Percentiles rank a stretch among this genome's conserved stretches.
These are phyloP conservation scores for Cyberlindnera meyerae DNA, from an alignment of 805 yeast species.

Conservation along the genomic window DNA sequence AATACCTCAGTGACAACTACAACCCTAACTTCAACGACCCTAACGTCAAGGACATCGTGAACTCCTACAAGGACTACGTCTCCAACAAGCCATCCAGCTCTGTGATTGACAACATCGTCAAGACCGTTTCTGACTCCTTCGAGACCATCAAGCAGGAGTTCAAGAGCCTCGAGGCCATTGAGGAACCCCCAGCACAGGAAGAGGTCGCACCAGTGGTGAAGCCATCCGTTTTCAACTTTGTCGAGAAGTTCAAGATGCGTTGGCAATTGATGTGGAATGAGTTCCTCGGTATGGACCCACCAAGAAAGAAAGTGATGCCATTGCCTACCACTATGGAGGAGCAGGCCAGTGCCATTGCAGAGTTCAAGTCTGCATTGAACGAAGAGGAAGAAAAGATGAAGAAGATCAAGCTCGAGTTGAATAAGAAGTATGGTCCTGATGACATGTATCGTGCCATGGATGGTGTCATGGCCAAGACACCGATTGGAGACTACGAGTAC, in stretches of 20 bases:
- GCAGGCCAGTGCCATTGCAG: slow-evolving; percentile 7
- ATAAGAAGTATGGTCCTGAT: slow-evolving; percentile 49
- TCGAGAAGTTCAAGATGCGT: slow-evolving; percentile 10
- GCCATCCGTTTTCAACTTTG: slow-evolving; percentile 2
- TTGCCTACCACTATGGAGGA: slow-evolving; percentile 17
- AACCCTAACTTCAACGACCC: slow-evolving; percentile 76
- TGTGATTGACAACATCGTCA: neutral
- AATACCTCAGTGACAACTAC: slow-evolving; percentile 45
- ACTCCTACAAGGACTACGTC: slow-evolving; percentile 43
- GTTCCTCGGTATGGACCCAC: slow-evolving; percentile 19
- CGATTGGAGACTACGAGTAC: slow-evolving; percentile 69
- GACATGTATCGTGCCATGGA: slow-evolving; percentile 59
- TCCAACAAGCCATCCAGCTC: slow-evolving; percentile 9
- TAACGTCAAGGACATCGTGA: slow-evolving; percentile 61
- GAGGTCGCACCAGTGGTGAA: too few relatives aligned
- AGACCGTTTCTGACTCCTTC: neutral
- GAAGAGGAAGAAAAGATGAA: slow-evolving; percentile 2
- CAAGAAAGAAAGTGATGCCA: slow-evolving; percentile 8
- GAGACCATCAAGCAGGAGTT: slow-evolving; percentile 4
- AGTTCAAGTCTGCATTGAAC: slow-evolving; percentile 6
- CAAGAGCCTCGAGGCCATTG: neutral
- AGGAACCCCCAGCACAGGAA: too few relatives aligned
- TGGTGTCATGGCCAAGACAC: slow-evolving; percentile 41
- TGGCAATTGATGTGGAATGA: slow-evolving; percentile 14
- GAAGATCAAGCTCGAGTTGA: slow-evolving; percentile 7